These are phyloP conservation scores for Primulina eburnea DNA, from an alignment of 257 asterid genomes.

Conservation along the genomic window DNA sequence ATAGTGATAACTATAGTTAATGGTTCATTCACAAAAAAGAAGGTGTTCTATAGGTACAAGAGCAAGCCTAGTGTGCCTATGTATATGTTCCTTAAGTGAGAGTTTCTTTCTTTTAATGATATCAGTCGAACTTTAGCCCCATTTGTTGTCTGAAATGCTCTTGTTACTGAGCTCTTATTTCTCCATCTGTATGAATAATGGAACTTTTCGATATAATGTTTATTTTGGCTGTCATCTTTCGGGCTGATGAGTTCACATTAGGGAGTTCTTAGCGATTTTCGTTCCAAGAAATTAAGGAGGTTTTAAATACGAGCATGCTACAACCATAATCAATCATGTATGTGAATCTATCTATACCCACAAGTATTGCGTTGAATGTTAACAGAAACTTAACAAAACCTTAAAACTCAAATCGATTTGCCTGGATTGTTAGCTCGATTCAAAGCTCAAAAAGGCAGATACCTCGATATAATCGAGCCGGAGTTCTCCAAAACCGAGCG, in stretches of 20 bases:
- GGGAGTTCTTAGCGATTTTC: no score
- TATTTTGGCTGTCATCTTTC: not conserved
- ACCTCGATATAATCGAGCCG: no score
- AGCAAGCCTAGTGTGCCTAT: slow-evolving; percentile 57
- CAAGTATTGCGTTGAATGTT: no score
- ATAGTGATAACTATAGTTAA: slow-evolving; percentile 60
- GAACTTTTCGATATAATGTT: not conserved
- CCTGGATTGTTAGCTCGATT: no score
- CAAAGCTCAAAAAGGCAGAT: no score
- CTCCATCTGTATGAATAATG: not conserved
- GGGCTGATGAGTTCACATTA: not conserved
- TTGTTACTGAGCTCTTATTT: not conserved
- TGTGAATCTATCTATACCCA: no score
- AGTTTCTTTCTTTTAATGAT: not conserved
- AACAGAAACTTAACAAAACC: no score
- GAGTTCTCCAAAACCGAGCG: no score
- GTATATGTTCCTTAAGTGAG: slow-evolving; percentile 37
- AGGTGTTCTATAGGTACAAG: slow-evolving; percentile 69
- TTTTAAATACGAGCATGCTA: not conserved
- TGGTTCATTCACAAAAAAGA: slow-evolving; percentile 50
- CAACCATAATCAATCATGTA: no score
- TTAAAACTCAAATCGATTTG: no score
- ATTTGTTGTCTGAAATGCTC: not conserved
- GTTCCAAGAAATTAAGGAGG: not conserved
- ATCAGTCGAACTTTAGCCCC: not conserved